Evolutionary conservation across 208 protist species (phyloP).

Genomic region (Porcisia deanei): DNA sequence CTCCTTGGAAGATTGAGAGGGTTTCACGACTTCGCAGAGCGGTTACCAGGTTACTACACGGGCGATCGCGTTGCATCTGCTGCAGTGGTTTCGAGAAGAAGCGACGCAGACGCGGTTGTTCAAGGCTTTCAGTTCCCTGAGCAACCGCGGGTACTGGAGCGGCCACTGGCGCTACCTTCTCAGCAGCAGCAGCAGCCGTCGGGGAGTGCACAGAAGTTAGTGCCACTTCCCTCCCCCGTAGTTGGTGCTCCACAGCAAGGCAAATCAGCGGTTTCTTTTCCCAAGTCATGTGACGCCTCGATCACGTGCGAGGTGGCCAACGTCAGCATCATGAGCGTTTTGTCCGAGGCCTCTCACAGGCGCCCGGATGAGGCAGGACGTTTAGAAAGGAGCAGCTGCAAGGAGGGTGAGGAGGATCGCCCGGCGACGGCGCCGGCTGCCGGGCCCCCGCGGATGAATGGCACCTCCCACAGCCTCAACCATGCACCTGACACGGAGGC

Average conservation of each 20-base stretch:
- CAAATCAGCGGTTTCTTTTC: not conserved
- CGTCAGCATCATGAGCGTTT: not conserved
- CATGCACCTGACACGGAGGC: not conserved
- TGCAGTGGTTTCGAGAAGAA: not conserved
- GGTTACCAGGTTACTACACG: not conserved
- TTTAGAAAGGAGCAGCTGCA: not conserved
- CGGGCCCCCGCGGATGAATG: not conserved
- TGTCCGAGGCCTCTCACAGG: not conserved
- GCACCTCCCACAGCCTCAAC: not conserved
- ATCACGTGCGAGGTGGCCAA: not conserved
- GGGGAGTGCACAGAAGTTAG: not conserved
- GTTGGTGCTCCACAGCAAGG: not conserved
- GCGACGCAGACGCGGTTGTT: not conserved
- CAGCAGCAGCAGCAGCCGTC: not conserved
- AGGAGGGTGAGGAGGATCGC: not conserved
- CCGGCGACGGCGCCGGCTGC: constrained; percentile 2
- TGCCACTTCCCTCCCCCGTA: not conserved
- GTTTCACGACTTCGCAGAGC: constrained; percentile 21
- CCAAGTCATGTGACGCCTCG: constrained; percentile 2
- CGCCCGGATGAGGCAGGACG: not conserved
- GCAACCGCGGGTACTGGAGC: not conserved
- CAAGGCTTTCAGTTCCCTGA: not conserved
- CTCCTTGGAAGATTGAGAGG: constrained; percentile 9
- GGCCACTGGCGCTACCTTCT: not conserved
- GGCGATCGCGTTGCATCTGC: not conserved